Conservation (phyloP, 345 rosid species). For the Syzygium oleosum region DNA sequence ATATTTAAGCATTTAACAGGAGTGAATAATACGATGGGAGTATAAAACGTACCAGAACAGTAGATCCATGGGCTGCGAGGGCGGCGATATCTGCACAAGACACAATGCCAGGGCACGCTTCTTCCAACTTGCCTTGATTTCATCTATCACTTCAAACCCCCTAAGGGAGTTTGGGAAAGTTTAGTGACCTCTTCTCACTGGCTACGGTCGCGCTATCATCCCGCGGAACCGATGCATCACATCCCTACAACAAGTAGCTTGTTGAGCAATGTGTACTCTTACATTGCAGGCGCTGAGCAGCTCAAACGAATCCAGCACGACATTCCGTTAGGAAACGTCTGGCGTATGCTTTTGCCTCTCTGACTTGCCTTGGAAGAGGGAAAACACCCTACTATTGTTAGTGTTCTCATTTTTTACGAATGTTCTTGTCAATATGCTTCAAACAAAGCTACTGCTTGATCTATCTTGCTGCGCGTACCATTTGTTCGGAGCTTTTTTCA, state of each 20-base stretch:
- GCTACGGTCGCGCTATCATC: slow-evolving; percentile 45
- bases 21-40: background rate
- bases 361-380: background rate
- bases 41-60: slow-evolving; percentile 33
- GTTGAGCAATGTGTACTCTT: background rate
- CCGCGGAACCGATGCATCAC: slow-evolving; percentile 84
- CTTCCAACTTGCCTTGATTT: slow-evolving; percentile 75
- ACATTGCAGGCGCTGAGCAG: background rate
- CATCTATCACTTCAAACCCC: slow-evolving; percentile 82
- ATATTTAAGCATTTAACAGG: background rate
- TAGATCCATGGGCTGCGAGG: slow-evolving; percentile 79
- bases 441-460: too few species aligned
- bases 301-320: background rate
- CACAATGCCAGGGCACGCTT: slow-evolving; percentile 69
- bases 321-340: background rate
- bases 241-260: slow-evolving; percentile 44
- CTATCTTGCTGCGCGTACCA: too few species aligned
- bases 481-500: too few species aligned
- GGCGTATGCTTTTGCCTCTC: background rate
- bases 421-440: background rate
- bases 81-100: slow-evolving; percentile 89
- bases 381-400: background rate
- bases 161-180: slow-evolving; percentile 65
- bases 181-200: slow-evolving; percentile 64
- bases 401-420: background rate